A percentile compares a stretch with the other conserved stretches of the same genome.
phyloP scores from a whole-genome alignment of 179 eudicot genomes.

The Patellifolia procumbens region DNA sequence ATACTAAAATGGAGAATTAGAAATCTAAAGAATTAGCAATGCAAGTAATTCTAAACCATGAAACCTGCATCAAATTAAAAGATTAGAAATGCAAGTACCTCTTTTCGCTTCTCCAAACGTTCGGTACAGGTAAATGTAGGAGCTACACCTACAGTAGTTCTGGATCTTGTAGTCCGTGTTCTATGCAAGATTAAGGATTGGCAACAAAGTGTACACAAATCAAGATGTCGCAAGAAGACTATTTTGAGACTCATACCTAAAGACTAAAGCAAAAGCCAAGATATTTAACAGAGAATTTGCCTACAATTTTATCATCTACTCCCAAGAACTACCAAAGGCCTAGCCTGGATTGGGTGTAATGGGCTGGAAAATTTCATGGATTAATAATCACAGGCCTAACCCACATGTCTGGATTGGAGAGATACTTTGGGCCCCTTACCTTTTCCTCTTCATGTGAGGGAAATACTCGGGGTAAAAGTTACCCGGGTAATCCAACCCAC shows the following conservation, averaged over 20 bases:
- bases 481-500: no score
- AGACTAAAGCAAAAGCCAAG: neutral
- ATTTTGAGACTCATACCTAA: neutral
- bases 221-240: neutral
- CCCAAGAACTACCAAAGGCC: slow-evolving; percentile 8
- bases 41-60: neutral
- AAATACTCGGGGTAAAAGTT: no score
- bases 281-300: neutral
- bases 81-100: slow-evolving; percentile 47
- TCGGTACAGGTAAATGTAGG: slow-evolving; percentile 54
- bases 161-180: slow-evolving; percentile 57
- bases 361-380: no score
- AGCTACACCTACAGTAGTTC: slow-evolving; percentile 71
- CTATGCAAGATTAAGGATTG: slow-evolving; percentile 57
- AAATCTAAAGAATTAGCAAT: neutral
- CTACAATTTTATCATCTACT: no score
- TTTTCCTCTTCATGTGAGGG: no score
- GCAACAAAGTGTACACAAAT: slow-evolving; percentile 3
- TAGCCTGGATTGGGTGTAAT: no score
- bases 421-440: no score
- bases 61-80: neutral
- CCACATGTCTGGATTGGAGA: no score
- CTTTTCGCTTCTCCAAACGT: slow-evolving; percentile 69
- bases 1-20: slow-evolving; percentile 43
- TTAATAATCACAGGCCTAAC: no score